Conservation (phyloP, 805 yeast species). For the Hemisphaericaspora nanyangensis region DNA sequence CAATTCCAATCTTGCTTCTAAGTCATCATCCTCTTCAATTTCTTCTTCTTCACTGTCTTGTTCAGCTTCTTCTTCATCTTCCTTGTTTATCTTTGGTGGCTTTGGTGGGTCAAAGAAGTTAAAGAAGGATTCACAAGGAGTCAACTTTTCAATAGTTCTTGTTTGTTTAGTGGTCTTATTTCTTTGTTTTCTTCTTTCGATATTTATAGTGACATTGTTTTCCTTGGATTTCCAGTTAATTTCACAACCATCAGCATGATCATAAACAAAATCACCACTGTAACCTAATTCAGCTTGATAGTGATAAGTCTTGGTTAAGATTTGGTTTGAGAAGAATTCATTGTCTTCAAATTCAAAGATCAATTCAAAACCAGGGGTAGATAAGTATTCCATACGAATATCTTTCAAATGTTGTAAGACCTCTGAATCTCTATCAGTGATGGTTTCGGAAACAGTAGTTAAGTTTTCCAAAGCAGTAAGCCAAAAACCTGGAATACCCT, state of each 20-base stretch:
- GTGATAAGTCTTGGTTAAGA: conserved; percentile 80
- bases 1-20: conserved; percentile 80
- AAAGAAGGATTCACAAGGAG: conserved; percentile 94
- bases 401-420: conserved; percentile 67
- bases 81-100: conserved; percentile 48
- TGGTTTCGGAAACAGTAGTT: conserved; percentile 73
- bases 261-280: conserved; percentile 94
- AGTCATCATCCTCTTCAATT: conserved; percentile 55
- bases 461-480: conserved; percentile 90
- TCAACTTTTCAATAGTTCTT: conserved; percentile 88
- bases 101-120: conserved; percentile 93
- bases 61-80: conserved; percentile 45
- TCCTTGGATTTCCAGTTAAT: conserved; percentile 83
- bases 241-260: conserved; percentile 88
- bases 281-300: conserved; percentile 93
- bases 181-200: conserved; percentile 96
- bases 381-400: conserved; percentile 74
- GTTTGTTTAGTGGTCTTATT: conserved; percentile 95
- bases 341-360: conserved; percentile 76
- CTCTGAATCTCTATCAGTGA: conserved; percentile 86
- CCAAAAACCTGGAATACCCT: conserved; percentile 96
- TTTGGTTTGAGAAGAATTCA: conserved; percentile 70
- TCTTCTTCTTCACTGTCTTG: conserved; percentile 46
- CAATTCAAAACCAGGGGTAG: conserved; percentile 83
- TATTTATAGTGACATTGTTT: conserved; percentile 74